These are phyloP conservation scores for Talaromyces sp. DNA, from an alignment of 2,329 filamentous ascomycete genomes.

Conservation along the genomic window DNA sequence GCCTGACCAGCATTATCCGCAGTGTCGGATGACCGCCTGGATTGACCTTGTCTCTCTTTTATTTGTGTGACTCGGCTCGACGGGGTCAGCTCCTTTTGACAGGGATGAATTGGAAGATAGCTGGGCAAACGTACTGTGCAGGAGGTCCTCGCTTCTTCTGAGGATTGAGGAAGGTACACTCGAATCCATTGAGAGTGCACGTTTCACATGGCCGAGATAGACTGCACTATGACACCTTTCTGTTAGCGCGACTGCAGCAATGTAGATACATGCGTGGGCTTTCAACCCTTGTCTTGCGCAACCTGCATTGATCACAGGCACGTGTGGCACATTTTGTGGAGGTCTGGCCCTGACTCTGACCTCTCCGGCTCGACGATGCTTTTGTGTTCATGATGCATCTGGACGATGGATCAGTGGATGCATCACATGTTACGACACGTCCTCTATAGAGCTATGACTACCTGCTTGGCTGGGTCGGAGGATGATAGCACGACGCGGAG, in stretches of 20 bases:
- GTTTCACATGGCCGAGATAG: conserved; percentile 38
- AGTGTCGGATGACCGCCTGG: not conserved
- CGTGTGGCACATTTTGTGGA: conserved; percentile 20
- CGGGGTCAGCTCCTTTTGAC: not conserved
- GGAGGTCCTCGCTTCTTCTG: conserved; percentile 42
- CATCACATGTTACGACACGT: not conserved
- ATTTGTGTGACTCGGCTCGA: conserved; percentile 26
- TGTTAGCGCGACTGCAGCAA: conserved; percentile 8
- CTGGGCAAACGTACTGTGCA: conserved; percentile 31
- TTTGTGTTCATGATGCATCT: not conserved
- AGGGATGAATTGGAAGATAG: too few species aligned
- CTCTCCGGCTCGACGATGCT: not conserved
- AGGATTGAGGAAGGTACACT: conserved; percentile 41
- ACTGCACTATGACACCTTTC: conserved; percentile 32
- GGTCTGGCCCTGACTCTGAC: not conserved
- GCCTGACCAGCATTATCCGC: not conserved
- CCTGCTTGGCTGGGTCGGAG: not conserved
- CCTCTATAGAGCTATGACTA: not conserved
- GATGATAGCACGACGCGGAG: not conserved
- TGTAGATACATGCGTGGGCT: too few species aligned
- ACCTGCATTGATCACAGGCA: conserved; percentile 44
- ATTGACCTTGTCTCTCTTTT: not conserved
- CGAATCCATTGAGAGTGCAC: conserved; percentile 38
- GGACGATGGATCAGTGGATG: not conserved
- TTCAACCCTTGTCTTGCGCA: conserved; percentile 37